Evolutionary conservation across 108 stramenopile genomes (phyloP).

Genomic region (Phaeodactylum tricornutum): DNA sequence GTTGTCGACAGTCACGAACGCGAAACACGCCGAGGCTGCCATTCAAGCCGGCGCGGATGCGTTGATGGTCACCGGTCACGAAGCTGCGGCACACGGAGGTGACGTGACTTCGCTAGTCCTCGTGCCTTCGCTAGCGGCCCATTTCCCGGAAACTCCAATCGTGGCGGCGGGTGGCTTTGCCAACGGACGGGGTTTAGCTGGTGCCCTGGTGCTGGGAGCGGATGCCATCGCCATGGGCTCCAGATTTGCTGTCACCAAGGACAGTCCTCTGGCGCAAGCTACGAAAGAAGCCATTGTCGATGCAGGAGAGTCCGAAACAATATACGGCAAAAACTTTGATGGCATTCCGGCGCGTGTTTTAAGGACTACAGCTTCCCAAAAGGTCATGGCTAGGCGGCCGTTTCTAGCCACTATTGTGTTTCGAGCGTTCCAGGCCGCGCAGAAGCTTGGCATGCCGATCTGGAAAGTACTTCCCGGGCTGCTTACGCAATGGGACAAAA

Average conservation of each 20-base stretch:
- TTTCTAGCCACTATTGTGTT: constrained; percentile 38
- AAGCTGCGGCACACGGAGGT: constrained; percentile 89
- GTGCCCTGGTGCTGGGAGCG: constrained; percentile 74
- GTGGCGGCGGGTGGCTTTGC: constrained; percentile 91
- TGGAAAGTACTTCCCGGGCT: constrained; percentile 80
- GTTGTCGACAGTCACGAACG: constrained; percentile 72
- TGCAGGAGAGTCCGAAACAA: constrained; percentile 47
- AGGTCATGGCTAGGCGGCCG: constrained; percentile 41
- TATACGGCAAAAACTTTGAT: constrained; percentile 84
- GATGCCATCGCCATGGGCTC: constrained; percentile 88
- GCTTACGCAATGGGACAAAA: constrained; percentile 66
- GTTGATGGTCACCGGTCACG: constrained; percentile 81
- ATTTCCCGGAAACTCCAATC: constrained; percentile 70
- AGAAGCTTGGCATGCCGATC: constrained; percentile 52
- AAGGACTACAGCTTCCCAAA: constrained; percentile 38
- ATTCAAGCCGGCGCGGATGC: constrained; percentile 71
- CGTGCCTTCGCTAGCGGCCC: constrained; percentile 52
- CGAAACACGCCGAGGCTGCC: constrained; percentile 62
- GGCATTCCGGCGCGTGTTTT: constrained; percentile 80
- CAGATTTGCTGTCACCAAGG: constrained; percentile 64
- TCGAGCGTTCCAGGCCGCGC: constrained; percentile 67
- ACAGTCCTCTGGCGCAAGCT: constrained; percentile 55
- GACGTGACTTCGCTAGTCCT: constrained; percentile 74
- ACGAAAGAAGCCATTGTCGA: constrained; percentile 56
- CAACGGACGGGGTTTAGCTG: constrained; percentile 71